Percentiles rank a stretch among this genome's conserved stretches.
Evolutionary conservation across 2,329 filamentous ascomycete species (phyloP).

Genomic region (Sporothrix sp.): DNA sequence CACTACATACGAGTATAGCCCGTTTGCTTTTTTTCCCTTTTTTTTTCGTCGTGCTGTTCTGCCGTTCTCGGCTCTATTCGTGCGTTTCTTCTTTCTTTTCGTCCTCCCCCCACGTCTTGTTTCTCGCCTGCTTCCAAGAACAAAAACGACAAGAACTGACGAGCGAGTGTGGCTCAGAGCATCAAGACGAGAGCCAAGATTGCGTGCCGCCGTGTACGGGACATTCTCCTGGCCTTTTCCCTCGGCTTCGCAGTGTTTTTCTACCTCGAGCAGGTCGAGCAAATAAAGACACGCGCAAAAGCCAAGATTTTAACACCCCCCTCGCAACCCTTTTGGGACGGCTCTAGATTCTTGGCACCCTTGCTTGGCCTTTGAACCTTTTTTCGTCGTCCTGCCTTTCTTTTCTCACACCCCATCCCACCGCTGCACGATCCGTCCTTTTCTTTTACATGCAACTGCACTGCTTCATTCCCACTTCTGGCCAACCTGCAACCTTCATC

Average conservation of each 20-base stretch:
- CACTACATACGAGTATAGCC: too few relatives aligned
- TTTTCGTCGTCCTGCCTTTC: neutral
- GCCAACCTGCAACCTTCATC: neutral
- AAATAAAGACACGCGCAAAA: constrained; percentile 6
- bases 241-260: too few relatives aligned
- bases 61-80: too few relatives aligned
- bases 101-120: neutral
- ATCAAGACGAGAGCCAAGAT: too few relatives aligned
- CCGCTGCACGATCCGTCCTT: too few relatives aligned
- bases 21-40: too few relatives aligned
- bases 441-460: neutral
- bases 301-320: constrained; percentile 9
- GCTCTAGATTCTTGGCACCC: constrained; percentile 14
- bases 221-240: too few relatives aligned
- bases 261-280: neutral
- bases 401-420: neutral
- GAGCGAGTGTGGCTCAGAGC: too few relatives aligned
- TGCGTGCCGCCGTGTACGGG: too few relatives aligned
- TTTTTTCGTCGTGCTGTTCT: too few relatives aligned
- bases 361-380: neutral
- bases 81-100: neutral
- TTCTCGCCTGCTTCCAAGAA: neutral
- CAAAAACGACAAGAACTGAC: too few relatives aligned
- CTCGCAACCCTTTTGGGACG: constrained; percentile 7
- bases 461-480: neutral